Base-by-base conservation (phyloP, 495 filamentous ascomycete species). In the Oidiodendron maius region DNA sequence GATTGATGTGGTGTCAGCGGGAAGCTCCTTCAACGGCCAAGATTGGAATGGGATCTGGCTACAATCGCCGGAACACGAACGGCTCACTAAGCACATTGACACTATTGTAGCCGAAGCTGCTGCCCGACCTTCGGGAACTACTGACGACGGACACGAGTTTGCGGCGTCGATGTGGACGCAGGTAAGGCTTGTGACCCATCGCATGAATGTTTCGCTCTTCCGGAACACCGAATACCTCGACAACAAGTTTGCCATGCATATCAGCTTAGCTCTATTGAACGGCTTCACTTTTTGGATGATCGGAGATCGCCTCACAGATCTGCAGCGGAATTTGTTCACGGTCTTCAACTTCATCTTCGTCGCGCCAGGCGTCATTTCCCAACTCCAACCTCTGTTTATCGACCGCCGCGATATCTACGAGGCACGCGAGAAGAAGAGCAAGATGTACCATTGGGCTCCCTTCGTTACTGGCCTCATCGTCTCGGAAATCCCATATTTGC, bases 401-500 rank as follows among this genome's bases (percentile, higher is more conserved):
- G 59, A 73, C 49, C 68, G 78, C 35, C 74, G 85, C 18, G 73
- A 77, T 17, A 69, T 91, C 9, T 91, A 81, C 56, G 71, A 82
- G 57, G 74, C 78, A 0, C 76, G 86, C 17, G 86, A 91, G 63
- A 70, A 75, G 18, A 81, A 80, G 22, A 78, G 80, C 21, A 87
- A 84, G 57, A 83, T 83, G 24, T 89, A 91, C 59, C 80, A 75
- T 6, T 87, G 83, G 84, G 59, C 73, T 13, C 76, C 69, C n/a
- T 72, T 67, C 47, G 64, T 66, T 2, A 68, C 60, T 11, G 71
- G 68, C 52, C 57, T 74, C 53, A 57, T 78, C 12, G 62, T 80
- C 0, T 72, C 71, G 0, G 80, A 84, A 52, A 68, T 84, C 10
- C 80, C 80, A 0, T 82, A 80, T 45, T 61, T 73, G 17, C 60